A percentile compares a stretch with the other conserved stretches of the same genome.
phyloP scores from a whole-genome alignment of 1,284 basidiomycete species.

The Naganishia sp. region DNA sequence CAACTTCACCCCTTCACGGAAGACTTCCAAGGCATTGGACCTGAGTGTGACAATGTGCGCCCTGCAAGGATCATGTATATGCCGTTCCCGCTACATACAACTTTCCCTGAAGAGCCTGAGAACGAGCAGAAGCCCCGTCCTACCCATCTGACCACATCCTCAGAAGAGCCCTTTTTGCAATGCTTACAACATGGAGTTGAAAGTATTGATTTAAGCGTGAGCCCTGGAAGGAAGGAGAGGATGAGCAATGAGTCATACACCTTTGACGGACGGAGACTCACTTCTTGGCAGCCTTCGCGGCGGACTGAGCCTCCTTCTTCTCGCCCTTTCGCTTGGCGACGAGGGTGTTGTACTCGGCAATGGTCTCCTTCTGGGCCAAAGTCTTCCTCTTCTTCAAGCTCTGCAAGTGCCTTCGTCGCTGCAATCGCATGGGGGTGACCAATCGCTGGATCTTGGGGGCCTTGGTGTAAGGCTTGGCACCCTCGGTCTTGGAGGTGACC shows the following conservation, averaged over 20 bases:
- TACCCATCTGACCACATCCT: slow-evolving; percentile 26
- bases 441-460: slow-evolving; percentile 74
- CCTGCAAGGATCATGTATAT: slow-evolving; percentile 22
- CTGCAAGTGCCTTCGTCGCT: slow-evolving; percentile 91
- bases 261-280: slow-evolving; percentile 14
- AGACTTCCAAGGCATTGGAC: too few relatives aligned
- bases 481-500: slow-evolving; percentile 89
- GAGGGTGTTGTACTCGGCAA: slow-evolving; percentile 77
- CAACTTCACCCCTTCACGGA: too few relatives aligned
- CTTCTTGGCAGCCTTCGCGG: slow-evolving; percentile 55
- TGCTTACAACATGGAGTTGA: slow-evolving; percentile 12
- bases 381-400: slow-evolving; percentile 86
- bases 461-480: slow-evolving; percentile 96
- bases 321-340: slow-evolving; percentile 88
- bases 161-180: slow-evolving; percentile 23
- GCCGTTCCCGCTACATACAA: slow-evolving; percentile 28
- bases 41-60: neutral
- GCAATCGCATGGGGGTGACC: slow-evolving; percentile 91
- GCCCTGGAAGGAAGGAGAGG: slow-evolving; percentile 8
- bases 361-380: slow-evolving; percentile 91
- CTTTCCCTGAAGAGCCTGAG: slow-evolving; percentile 15
- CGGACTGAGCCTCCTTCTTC: slow-evolving; percentile 75
- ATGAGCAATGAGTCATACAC: neutral
- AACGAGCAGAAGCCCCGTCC: slow-evolving; percentile 23
- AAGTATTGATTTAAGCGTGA: slow-evolving; percentile 27